phyloP scores from a whole-genome alignment of 2,329 filamentous ascomycete genomes.

The Verticillium dahliae region DNA sequence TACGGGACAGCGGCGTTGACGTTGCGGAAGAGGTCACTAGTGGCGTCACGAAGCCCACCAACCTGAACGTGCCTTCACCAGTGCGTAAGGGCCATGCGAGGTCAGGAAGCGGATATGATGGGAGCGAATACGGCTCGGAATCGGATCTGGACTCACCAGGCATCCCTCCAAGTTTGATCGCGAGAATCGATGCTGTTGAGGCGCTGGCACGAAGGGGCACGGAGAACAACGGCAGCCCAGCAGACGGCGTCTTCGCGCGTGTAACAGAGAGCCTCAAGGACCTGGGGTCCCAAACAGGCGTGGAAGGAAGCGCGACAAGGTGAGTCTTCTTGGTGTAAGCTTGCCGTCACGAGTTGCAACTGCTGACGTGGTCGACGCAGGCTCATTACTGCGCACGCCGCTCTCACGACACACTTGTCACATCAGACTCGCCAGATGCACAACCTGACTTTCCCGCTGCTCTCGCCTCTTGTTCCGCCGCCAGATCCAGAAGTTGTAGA shows the following conservation, averaged over 20 bases:
- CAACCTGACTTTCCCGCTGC: conserved; percentile 62
- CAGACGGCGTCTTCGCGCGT: conserved; percentile 61
- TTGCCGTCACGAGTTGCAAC: background rate
- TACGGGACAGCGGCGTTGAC: conserved; percentile 36
- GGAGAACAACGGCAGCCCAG: conserved; percentile 57
- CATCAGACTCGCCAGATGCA: conserved; percentile 73
- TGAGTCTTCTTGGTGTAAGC: conserved; percentile 26
- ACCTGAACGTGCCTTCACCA: background rate
- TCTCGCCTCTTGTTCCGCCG: conserved; percentile 60
- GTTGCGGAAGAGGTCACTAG: conserved; percentile 16
- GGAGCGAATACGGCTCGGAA: conserved; percentile 68
- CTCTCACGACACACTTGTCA: conserved; percentile 65
- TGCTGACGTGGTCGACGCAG: conserved; percentile 29
- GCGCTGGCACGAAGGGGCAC: conserved; percentile 59
- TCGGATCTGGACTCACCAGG: conserved; percentile 64
- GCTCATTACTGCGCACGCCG: conserved; percentile 68
- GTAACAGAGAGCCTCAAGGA: conserved; percentile 65
- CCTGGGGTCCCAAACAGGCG: conserved; percentile 64
- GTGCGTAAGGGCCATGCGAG: background rate
- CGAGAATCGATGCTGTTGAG: conserved; percentile 67
- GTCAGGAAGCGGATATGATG: conserved; percentile 54
- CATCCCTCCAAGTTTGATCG: conserved; percentile 59
- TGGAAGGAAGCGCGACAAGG: conserved; percentile 68
- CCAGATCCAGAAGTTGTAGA: conserved; percentile 61
- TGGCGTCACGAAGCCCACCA: background rate